phyloP scores from a whole-genome alignment of 225 moss, liverwort and hornwort genomes.

The Marchantia polymorpha region DNA sequence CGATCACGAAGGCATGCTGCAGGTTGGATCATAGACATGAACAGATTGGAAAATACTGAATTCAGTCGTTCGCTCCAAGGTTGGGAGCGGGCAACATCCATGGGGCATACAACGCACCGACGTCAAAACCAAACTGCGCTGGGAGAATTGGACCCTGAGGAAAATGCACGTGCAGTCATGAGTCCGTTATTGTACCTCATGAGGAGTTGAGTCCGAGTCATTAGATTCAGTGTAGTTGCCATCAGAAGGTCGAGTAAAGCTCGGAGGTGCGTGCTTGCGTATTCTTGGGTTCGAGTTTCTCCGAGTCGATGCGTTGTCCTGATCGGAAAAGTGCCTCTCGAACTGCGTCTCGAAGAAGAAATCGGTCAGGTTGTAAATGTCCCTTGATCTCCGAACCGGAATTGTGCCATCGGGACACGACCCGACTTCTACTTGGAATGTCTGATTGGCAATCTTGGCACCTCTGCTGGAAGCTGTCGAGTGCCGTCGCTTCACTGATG shows the following conservation, averaged over 20 bases:
- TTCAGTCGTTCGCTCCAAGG: too few species aligned
- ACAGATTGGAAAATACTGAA: not conserved
- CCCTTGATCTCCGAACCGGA: constrained; percentile 19
- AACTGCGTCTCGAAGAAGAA: not conserved
- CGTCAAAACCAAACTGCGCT: too few species aligned
- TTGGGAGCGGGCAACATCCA: too few species aligned
- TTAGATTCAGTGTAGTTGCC: not conserved
- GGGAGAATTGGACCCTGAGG: too few species aligned
- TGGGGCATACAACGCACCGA: too few species aligned
- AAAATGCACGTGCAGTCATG: not conserved
- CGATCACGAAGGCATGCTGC: constrained; percentile 21
- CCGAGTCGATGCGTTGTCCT: not conserved
- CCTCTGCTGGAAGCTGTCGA: not conserved
- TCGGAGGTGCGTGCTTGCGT: not conserved
- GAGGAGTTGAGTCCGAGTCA: not conserved
- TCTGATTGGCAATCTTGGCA: not conserved
- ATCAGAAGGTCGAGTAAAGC: constrained; percentile 1
- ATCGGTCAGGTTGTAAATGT: constrained; percentile 17
- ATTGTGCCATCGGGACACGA: constrained; percentile 16
- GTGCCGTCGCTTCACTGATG: constrained; percentile 12
- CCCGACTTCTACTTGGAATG: constrained; percentile 15
- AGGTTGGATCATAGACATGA: not conserved
- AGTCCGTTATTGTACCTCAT: not conserved
- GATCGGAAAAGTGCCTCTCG: too few species aligned
- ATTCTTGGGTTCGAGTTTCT: not conserved